Evolutionary conservation across 352 stramenopile species (phyloP), one percentile per base, ranked within the genome.

Genomic region (Pythium chondricola): DNA sequence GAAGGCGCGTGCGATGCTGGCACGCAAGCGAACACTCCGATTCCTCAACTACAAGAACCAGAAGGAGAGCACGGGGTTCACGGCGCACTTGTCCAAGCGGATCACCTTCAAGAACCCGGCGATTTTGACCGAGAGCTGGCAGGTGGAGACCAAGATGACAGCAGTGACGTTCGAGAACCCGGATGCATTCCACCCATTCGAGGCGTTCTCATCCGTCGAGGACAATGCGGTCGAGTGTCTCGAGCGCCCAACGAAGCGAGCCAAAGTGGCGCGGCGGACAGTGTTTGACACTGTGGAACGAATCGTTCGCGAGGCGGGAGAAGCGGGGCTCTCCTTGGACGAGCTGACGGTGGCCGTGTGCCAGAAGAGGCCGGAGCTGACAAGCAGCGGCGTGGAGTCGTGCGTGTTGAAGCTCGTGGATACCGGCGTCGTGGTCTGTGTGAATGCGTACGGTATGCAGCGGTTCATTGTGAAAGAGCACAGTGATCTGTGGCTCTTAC

Each of bases 381-480:
- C 48, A 20, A 16, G 32, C 2, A 29, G n/a, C 2, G 0, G 33
- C n/a, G 39, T 58, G 6, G 35, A 44, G 24, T 40, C 42, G 7
- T 79, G 64, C 16, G 16, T 86, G 4, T 70, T 72, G 26, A 50
- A 63, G 5, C 58, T 89, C 13, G 67, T 86, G 41, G 69, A 86
- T n/a, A 47, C 63, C 11, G 75, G 74, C 11, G 53, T 55, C 29
- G 24, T 89, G 13, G 56, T 89, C 16, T 80, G 69, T 37, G 73
- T 87, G 22, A 89, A 89, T 37, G 74, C 69, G 27, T 89, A 89
- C 41, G 71, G 68, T 36, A 61, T 75, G 11, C 78, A 87, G 61
- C 75, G 78, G 25, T 87, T 75, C 47, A 61, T 89, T 40, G 36
- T 60, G 9, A 85, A 82, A 46, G 73, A 89, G 22, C 65, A 83